Evolutionary conservation across 2,329 filamentous ascomycete genomes (phyloP).

Genomic region (Didymella keratinophila): DNA sequence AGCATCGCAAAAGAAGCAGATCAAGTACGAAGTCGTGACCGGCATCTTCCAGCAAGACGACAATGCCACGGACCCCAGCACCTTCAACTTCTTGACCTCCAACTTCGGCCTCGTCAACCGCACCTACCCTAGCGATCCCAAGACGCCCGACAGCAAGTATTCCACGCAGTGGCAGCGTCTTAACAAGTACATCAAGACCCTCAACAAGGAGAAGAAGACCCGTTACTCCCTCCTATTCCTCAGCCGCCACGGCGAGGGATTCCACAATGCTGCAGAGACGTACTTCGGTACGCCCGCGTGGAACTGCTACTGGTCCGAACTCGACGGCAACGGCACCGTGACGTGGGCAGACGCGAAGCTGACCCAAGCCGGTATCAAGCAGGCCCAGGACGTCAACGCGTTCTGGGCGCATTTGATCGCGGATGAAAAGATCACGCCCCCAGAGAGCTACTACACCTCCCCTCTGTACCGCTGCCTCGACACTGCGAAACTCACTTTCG

Average conservation of each 20-base stretch:
- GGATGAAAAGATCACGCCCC: constrained; percentile 64
- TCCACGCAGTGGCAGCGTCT: constrained; percentile 73
- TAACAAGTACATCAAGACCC: constrained; percentile 61
- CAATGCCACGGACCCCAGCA: constrained; percentile 60
- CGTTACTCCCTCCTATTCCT: constrained; percentile 73
- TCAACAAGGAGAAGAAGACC: constrained; percentile 61
- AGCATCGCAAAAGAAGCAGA: constrained; percentile 44
- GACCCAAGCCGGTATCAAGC: constrained; percentile 63
- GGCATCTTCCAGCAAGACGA: constrained; percentile 73
- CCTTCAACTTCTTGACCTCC: constrained; percentile 57
- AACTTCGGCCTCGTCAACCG: constrained; percentile 73
- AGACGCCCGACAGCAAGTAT: constrained; percentile 45
- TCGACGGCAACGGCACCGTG: constrained; percentile 69
- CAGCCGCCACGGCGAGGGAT: constrained; percentile 74
- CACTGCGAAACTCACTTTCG: constrained; percentile 70
- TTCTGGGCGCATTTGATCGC: constrained; percentile 65
- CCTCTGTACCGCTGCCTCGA: constrained; percentile 69
- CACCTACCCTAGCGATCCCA: constrained; percentile 64
- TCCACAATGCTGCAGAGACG: constrained; percentile 69
- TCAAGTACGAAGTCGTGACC: constrained; percentile 67
- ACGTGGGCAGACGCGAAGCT: constrained; percentile 71
- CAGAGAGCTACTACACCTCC: constrained; percentile 70
- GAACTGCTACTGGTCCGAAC: constrained; percentile 74
- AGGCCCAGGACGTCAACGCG: constrained; percentile 65
- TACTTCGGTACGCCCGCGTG: constrained; percentile 73